phyloP scores from a whole-genome alignment of 116 monocot genomes.

The Trichopus zeylanicus region DNA sequence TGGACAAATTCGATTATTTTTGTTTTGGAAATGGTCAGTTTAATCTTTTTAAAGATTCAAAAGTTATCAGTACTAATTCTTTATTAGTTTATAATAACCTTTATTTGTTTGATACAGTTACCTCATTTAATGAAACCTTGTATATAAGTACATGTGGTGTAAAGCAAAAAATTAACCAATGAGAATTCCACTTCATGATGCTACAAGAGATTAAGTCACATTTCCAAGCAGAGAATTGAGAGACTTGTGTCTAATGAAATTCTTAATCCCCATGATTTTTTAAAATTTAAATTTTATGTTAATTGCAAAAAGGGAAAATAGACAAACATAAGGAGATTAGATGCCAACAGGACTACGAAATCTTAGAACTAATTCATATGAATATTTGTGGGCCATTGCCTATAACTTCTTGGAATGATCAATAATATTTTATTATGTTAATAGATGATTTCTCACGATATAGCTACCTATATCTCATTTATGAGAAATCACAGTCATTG shows the following conservation, averaged over 20 bases:
- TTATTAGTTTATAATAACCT: constrained; percentile 13
- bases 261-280: constrained; percentile 9
- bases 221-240: constrained; percentile 13
- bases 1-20: constrained; percentile 22
- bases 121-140: constrained; percentile 7
- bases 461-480: no score
- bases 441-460: constrained; percentile 2
- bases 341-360: background rate
- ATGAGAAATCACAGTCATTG: no score
- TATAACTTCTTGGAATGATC: no score
- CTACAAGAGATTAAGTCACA: constrained; percentile 20
- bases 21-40: constrained; percentile 15
- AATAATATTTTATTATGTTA: constrained; percentile 4
- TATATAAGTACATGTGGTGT: background rate
- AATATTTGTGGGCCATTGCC: constrained; percentile 3
- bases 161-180: constrained; percentile 11
- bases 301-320: constrained; percentile 5
- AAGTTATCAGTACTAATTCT: constrained; percentile 8
- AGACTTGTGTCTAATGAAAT: constrained; percentile 21
- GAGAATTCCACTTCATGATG: constrained; percentile 13
- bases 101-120: constrained; percentile 8
- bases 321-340: no score
- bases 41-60: constrained; percentile 16
- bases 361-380: background rate
- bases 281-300: constrained; percentile 3